Evolutionary conservation across 139 green algal genomes (phyloP), one percentile per base, ranked within the genome.

Genomic region (Marvania coccoides): DNA sequence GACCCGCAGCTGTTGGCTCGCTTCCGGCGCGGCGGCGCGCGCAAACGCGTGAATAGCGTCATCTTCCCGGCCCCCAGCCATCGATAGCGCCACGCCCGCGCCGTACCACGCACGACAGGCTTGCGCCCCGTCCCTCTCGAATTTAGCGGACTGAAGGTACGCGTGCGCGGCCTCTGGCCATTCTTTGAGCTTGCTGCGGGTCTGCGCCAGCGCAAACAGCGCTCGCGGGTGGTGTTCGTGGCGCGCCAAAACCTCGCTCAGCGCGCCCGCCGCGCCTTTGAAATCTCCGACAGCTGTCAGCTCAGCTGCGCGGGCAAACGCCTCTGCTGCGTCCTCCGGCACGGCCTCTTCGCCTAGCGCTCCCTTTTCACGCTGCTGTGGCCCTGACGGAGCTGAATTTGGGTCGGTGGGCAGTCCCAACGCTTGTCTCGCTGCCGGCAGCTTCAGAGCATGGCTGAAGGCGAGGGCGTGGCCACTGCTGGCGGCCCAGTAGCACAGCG

Each of bases 401-500:
- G 39, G 34, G 39, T 14, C 28, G 12, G 14, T 42, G 28, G 61
- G 54, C n/a, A 69, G 29, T 3, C 71, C 47, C 33, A 42, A 35
- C 4, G 38, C 14, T 3, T 23, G 24, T 8, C 54, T 30, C 47
- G 55, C 35, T 1, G 33, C 47, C 5, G 47, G 39, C 34, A 33
- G 42, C 33, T 28, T 45, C 28, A 59, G 26, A 3, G 46, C 45
- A 7, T 58, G 31, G 42, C 61, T 63, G 31, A 85, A 72, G 4
- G 26, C 38, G 14, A 90, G 73, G 24, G 84, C 81, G 57, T 81
- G 81, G 26, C 33, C 55, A 36, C 73, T 76, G 58, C 61, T 80
- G 4, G 74, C 65, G 4, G 70, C 30, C 87, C 87, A 94, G 69
- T 94, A 90, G 58, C 85, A 74, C 28, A 91, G 65, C 7, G 82